Percentiles rank a stretch among this genome's conserved stretches.
phyloP scores from a whole-genome alignment of 805 yeast species.

The Ogataea nitratoaversa region DNA sequence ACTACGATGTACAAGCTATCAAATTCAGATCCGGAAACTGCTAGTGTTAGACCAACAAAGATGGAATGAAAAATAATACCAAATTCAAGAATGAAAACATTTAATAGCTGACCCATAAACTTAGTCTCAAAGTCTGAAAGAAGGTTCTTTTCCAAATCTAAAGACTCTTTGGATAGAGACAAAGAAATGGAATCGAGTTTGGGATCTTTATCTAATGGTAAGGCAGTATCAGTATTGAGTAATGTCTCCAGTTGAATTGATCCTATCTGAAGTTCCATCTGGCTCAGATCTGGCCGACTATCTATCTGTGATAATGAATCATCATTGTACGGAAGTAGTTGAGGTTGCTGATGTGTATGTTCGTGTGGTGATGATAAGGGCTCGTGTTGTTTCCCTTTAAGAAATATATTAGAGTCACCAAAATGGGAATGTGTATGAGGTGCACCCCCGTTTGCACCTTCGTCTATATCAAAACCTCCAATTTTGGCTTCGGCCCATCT shows the following conservation, averaged over 20 bases:
- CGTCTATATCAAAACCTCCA: constrained; percentile 17
- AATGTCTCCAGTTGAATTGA: neutral
- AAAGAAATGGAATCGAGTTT: constrained; percentile 21
- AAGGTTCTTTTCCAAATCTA: constrained; percentile 30
- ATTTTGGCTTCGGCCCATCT: constrained; percentile 36
- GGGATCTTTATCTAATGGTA: constrained; percentile 12
- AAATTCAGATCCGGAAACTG: constrained; percentile 76
- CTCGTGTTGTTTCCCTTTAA: constrained; percentile 8
- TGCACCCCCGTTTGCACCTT: constrained; percentile 8
- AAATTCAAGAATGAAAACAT: constrained; percentile 62
- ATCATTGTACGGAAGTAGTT: too few species aligned
- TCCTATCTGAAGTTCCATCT: neutral
- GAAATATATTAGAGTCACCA: constrained; percentile 36
- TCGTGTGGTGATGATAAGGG: neutral
- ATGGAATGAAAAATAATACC: constrained; percentile 83
- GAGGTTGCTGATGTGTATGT: neutral
- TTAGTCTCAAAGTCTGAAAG: constrained; percentile 8
- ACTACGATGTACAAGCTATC: constrained; percentile 64
- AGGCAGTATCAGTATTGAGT: constrained; percentile 3
- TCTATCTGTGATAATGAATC: too few species aligned
- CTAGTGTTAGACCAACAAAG: constrained; percentile 72
- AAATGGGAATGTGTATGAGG: constrained; percentile 52
- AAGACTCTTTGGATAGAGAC: neutral
- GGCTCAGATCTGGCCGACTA: too few species aligned
- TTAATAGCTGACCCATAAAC: constrained; percentile 52